Evolutionary conservation across 768 basidiomycete species (phyloP).

Genomic region (Lenzites betulinus): DNA sequence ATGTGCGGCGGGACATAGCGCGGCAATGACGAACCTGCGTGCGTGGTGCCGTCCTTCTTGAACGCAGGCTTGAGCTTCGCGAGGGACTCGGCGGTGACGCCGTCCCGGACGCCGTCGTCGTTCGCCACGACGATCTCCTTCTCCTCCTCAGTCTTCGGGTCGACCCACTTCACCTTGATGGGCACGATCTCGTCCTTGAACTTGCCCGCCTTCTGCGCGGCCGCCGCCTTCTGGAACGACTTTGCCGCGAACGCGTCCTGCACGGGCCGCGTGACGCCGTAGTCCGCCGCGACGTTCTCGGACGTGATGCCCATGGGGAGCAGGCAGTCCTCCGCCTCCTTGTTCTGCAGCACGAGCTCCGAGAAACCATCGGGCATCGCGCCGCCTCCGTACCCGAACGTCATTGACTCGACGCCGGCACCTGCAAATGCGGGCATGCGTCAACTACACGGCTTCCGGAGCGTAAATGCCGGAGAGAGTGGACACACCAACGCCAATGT

Average conservation of each 20-base stretch:
- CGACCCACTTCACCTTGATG: constrained; percentile 65
- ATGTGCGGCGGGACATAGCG: not conserved
- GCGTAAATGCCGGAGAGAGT: too few relatives aligned
- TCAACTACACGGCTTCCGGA: too few relatives aligned
- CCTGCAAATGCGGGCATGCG: constrained; percentile 39
- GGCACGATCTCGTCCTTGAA: constrained; percentile 87
- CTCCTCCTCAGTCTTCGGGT: constrained; percentile 74
- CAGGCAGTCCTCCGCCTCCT: constrained; percentile 78
- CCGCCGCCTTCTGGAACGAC: constrained; percentile 84
- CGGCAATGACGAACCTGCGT: constrained; percentile 52
- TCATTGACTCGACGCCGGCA: constrained; percentile 92
- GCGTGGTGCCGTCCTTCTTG: constrained; percentile 70
- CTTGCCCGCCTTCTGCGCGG: constrained; percentile 77
- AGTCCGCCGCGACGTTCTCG: constrained; percentile 88
- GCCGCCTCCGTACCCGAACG: constrained; percentile 65
- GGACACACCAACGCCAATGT: constrained; percentile 80
- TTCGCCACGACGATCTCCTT: constrained; percentile 67
- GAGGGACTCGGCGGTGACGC: constrained; percentile 77
- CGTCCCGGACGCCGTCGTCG: constrained; percentile 87
- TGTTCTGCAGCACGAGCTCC: constrained; percentile 61
- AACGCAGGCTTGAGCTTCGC: constrained; percentile 88
- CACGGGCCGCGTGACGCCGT: constrained; percentile 65
- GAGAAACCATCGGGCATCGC: constrained; percentile 61
- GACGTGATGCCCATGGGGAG: constrained; percentile 93
- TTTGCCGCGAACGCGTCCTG: constrained; percentile 86